Percentiles rank a stretch among this genome's conserved stretches.
phyloP scores from a whole-genome alignment of 257 asterid species.

The Penstemon barbatus region DNA sequence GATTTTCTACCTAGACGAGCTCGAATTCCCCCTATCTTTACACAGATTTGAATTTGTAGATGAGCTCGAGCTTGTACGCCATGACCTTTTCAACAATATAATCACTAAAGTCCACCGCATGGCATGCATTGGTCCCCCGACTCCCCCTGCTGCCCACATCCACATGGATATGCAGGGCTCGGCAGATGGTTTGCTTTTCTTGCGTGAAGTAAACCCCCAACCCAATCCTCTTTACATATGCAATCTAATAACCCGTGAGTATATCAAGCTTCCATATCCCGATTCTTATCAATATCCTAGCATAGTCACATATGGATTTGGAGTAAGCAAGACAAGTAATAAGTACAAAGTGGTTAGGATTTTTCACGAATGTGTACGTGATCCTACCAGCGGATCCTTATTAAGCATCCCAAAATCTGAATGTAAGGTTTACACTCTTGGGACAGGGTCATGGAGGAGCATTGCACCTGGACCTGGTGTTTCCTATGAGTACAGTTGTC shows the following conservation, averaged over 20 bases:
- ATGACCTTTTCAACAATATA: slow-evolving; percentile 27
- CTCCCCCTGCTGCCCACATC: not conserved
- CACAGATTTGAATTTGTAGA: slow-evolving; percentile 27
- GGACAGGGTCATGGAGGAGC: slow-evolving; percentile 28
- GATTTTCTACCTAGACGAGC: slow-evolving; percentile 3
- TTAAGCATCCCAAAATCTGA: not conserved
- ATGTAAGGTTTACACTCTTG: slow-evolving; percentile 32
- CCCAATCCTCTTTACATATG: slow-evolving; percentile 20
- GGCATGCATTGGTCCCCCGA: not conserved
- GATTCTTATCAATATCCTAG: slow-evolving; percentile 14
- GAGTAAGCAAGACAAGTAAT: slow-evolving; percentile 17
- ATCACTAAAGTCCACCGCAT: slow-evolving; percentile 22
- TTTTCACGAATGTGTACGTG: slow-evolving; percentile 15
- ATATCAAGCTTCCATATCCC: slow-evolving; percentile 20
- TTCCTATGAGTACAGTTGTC: not conserved
- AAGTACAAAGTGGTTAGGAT: slow-evolving; percentile 19
- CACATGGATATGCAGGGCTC: slow-evolving; percentile 20
- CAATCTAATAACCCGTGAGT: slow-evolving; percentile 34
- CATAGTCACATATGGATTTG: slow-evolving; percentile 33
- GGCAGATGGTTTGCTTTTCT: slow-evolving; percentile 30
- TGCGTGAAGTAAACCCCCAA: not conserved
- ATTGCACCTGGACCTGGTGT: not conserved
- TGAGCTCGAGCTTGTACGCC: slow-evolving; percentile 12
- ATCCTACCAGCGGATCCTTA: not conserved
- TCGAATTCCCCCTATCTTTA: not conserved